These are phyloP conservation scores for Kodamaea fukazawae DNA, from an alignment of 805 yeast species.

Conservation along the genomic window DNA sequence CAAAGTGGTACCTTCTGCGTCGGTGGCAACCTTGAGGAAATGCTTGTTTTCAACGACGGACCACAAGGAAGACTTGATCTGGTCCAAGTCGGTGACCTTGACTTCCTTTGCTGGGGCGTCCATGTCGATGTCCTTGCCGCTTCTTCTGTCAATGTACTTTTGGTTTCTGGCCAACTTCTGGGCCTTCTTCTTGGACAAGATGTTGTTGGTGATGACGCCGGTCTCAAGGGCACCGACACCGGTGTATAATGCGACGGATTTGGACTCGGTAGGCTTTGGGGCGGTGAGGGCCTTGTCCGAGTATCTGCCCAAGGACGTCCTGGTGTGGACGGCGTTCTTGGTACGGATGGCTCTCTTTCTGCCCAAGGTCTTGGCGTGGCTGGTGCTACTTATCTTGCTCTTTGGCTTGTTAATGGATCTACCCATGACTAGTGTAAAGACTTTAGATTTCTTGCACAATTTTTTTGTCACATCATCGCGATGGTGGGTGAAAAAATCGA, in stretches of 20 bases:
- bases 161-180: constrained; percentile 77
- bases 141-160: constrained; percentile 63
- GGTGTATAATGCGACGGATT: constrained; percentile 44
- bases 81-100: constrained; percentile 35
- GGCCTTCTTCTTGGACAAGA: constrained; percentile 74
- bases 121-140: constrained; percentile 27
- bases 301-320: constrained; percentile 26
- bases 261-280: constrained; percentile 34
- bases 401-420: constrained; percentile 71
- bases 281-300: constrained; percentile 33
- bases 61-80: constrained; percentile 69
- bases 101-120: constrained; percentile 32
- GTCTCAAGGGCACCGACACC: constrained; percentile 31
- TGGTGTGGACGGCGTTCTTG: constrained; percentile 39
- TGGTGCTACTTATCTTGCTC: constrained; percentile 49
- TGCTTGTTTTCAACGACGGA: constrained; percentile 60
- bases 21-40: constrained; percentile 40
- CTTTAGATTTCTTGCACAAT: too few species aligned
- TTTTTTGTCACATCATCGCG: too few species aligned
- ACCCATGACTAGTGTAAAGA: constrained; percentile 4
- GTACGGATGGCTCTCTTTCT: constrained; percentile 56
- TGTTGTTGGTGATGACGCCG: constrained; percentile 49
- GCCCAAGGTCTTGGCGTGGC: constrained; percentile 49
- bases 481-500: background rate
- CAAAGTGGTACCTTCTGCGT: constrained; percentile 78